Evolutionary conservation across 2,329 filamentous ascomycete genomes (phyloP).

Genomic region (Penicillium griseofulvum): DNA sequence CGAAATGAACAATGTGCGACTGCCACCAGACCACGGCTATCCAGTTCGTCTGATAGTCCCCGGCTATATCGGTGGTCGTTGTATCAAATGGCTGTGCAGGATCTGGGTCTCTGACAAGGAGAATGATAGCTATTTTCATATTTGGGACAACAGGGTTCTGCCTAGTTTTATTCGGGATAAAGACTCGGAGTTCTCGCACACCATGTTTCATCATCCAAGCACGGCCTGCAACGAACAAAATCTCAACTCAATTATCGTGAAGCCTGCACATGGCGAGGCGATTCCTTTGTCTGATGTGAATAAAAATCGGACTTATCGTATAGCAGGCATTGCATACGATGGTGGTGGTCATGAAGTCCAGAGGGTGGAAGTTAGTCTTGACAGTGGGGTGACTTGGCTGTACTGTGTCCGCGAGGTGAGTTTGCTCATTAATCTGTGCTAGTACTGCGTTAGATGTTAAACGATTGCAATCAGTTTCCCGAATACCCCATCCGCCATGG

Average conservation of each 20-base stretch:
- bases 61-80: conserved; percentile 66
- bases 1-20: conserved; percentile 67
- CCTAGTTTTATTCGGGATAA: not conserved
- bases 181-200: not conserved
- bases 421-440: not conserved
- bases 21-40: conserved; percentile 65
- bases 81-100: conserved; percentile 57
- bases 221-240: not conserved
- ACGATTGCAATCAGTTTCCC: too few species aligned
- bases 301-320: not conserved
- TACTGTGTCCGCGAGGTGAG: not conserved
- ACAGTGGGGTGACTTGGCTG: not conserved
- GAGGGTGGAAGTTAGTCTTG: not conserved
- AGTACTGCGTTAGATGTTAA: too few species aligned
- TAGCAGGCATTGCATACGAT: not conserved
- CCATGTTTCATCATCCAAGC: not conserved
- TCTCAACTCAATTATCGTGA: not conserved
- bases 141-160: not conserved
- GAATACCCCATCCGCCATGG: too few species aligned
- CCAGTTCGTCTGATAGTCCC: conserved; percentile 62
- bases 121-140: not conserved
- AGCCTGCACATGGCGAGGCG: not conserved
- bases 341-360: not conserved
- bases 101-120: not conserved
- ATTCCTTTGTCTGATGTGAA: not conserved